These are phyloP conservation scores for Citrus mangshanensis DNA, from an alignment of 345 rosid genomes.

Conservation along the genomic window DNA sequence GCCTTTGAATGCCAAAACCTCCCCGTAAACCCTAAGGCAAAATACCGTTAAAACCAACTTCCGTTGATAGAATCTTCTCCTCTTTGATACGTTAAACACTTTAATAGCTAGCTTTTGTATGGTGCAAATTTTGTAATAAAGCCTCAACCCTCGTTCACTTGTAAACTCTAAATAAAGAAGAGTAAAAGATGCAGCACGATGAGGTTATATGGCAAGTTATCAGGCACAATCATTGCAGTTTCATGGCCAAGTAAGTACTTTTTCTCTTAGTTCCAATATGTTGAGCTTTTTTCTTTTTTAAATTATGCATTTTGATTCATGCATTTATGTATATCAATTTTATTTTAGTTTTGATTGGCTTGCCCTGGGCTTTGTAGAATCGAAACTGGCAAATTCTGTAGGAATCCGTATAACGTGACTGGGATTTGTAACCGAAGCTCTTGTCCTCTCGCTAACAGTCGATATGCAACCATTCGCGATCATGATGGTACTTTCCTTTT, in stretches of 20 bases:
- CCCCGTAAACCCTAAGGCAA: slow-evolving; percentile 1
- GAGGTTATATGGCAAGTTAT: slow-evolving; percentile 97
- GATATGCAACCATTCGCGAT: slow-evolving; percentile 93
- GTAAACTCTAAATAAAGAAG: background rate
- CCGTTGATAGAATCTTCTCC: background rate
- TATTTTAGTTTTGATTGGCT: background rate
- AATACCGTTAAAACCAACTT: background rate
- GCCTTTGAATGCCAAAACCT: background rate
- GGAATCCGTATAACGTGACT: slow-evolving; percentile 92
- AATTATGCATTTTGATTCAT: background rate
- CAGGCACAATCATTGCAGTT: slow-evolving; percentile 97
- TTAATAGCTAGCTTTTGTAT: background rate
- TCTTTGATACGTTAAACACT: background rate
- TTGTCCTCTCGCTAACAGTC: slow-evolving; percentile 95
- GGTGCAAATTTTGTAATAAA: background rate
- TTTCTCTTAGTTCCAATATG: background rate
- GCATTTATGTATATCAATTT: background rate
- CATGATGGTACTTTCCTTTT: slow-evolving; percentile 54
- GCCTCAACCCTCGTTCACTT: background rate
- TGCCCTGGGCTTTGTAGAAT: slow-evolving; percentile 44
- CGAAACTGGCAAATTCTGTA: slow-evolving; percentile 80
- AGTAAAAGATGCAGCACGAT: slow-evolving; percentile 79
- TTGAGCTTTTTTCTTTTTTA: background rate
- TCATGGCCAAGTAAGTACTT: slow-evolving; percentile 75
- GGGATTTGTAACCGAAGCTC: slow-evolving; percentile 94